A percentile compares a stretch with the other conserved stretches of the same genome.
These are phyloP conservation scores for Panaeolus cyanescens DNA, from an alignment of 768 basidiomycete species.

Conservation along the genomic window DNA sequence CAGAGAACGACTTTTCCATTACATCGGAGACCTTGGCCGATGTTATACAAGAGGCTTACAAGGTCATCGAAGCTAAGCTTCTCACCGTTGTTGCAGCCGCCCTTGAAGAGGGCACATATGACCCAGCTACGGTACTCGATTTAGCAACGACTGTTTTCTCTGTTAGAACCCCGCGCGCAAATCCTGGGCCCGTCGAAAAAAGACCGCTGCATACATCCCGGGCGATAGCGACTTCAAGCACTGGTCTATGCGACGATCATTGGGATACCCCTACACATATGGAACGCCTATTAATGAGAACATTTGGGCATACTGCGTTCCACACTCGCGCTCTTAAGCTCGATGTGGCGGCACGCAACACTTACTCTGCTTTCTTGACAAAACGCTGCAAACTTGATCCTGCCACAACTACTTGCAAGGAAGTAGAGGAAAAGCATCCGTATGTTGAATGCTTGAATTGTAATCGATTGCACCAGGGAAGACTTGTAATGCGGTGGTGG, in stretches of 20 bases:
- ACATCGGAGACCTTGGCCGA: background rate
- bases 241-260: no score
- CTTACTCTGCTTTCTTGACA: background rate
- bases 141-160: background rate
- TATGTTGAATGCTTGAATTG: background rate
- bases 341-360: background rate
- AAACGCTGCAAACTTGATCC: background rate
- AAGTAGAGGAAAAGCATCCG: background rate
- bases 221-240: background rate
- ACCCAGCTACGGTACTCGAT: background rate
- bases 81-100: background rate
- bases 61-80: background rate
- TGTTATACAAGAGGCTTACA: background rate
- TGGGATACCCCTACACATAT: no score
- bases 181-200: no score
- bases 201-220: background rate
- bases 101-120: background rate
- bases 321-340: background rate
- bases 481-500: background rate
- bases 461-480: background rate
- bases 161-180: no score
- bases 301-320: background rate
- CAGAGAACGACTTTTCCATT: background rate
- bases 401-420: background rate
- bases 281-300: background rate